Conservation (phyloP, 352 stramenopile species). For the Phytopythium vexans region DNA sequence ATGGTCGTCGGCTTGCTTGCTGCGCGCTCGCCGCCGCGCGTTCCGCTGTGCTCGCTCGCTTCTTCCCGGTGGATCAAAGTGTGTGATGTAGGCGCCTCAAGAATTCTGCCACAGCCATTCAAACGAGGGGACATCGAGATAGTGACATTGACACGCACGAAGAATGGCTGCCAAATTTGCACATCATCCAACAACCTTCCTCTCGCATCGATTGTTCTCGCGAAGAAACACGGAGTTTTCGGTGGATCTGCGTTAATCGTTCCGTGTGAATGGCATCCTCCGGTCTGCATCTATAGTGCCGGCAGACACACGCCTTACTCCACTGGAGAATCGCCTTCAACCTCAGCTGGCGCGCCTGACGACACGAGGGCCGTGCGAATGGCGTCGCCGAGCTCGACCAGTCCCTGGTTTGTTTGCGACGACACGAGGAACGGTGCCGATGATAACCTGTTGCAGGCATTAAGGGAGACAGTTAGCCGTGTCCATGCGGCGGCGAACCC, state of each 20-base stretch:
- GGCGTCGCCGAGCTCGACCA: conserved; percentile 50
- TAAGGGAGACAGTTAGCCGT: too few species aligned
- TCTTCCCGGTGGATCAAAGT: neutral
- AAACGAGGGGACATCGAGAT: neutral
- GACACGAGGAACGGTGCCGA: conserved; percentile 37
- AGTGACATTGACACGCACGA: conserved; percentile 2
- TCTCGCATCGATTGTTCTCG: too few species aligned
- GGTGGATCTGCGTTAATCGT: too few species aligned
- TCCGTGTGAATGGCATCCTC: too few species aligned
- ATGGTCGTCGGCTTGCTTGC: conserved; percentile 23
- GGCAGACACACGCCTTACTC: too few species aligned
- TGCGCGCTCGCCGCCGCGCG: neutral
- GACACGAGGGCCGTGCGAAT: conserved; percentile 52
- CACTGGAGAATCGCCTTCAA: neutral
- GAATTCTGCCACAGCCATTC: neutral
- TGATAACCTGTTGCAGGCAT: too few species aligned
- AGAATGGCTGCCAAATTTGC: too few species aligned
- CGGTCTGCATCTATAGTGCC: too few species aligned
- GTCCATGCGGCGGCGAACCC: neutral
- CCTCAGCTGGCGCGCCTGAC: neutral
- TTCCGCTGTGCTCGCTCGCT: neutral
- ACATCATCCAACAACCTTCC: too few species aligned
- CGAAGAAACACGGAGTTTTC: too few species aligned
- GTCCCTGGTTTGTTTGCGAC: conserved; percentile 71
- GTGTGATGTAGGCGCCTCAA: neutral